Evolutionary conservation across 805 yeast genomes (phyloP).

Genomic region (Hanseniaspora hatyaiensis): DNA sequence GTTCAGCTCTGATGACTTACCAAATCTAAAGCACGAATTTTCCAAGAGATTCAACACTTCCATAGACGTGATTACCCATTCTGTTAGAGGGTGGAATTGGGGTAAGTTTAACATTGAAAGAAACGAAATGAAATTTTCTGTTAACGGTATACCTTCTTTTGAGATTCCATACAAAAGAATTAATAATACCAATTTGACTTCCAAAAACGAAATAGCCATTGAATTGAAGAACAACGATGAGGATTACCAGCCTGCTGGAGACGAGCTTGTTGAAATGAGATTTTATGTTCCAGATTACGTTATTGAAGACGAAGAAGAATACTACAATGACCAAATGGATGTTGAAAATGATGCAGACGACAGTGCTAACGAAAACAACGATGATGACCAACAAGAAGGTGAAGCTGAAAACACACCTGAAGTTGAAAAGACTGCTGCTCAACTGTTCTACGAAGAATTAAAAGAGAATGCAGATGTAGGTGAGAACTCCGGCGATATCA

Average conservation of each 20-base stretch:
- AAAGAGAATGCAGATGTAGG: slow-evolving; percentile 92
- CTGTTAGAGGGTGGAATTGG: slow-evolving; percentile 98
- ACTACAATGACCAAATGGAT: slow-evolving; percentile 34
- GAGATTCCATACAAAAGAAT: slow-evolving; percentile 78
- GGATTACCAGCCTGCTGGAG: slow-evolving; percentile 64
- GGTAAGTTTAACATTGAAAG: slow-evolving; percentile 87
- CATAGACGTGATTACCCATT: slow-evolving; percentile 78
- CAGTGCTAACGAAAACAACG: slow-evolving; percentile 29
- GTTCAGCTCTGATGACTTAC: slow-evolving; percentile 73
- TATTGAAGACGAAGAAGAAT: slow-evolving; percentile 31
- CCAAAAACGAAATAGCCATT: slow-evolving; percentile 85
- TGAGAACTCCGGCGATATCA: slow-evolving; percentile 85
- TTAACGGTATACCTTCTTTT: slow-evolving; percentile 79
- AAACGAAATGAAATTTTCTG: slow-evolving; percentile 75
- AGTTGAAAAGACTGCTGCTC: slow-evolving; percentile 55
- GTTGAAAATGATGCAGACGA: slow-evolving; percentile 28
- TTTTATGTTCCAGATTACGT: slow-evolving; percentile 86
- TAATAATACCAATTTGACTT: slow-evolving; percentile 76
- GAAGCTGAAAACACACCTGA: slow-evolving; percentile 23
- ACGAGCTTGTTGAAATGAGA: slow-evolving; percentile 88
- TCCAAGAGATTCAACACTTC: slow-evolving; percentile 62
- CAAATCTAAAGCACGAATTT: slow-evolving; percentile 68
- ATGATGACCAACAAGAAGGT: slow-evolving; percentile 18
- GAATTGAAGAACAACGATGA: slow-evolving; percentile 59
- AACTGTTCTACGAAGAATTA: slow-evolving; percentile 76